phyloP scores from a whole-genome alignment of 2,329 filamentous ascomycete species.

The Penicillium frequentans region DNA sequence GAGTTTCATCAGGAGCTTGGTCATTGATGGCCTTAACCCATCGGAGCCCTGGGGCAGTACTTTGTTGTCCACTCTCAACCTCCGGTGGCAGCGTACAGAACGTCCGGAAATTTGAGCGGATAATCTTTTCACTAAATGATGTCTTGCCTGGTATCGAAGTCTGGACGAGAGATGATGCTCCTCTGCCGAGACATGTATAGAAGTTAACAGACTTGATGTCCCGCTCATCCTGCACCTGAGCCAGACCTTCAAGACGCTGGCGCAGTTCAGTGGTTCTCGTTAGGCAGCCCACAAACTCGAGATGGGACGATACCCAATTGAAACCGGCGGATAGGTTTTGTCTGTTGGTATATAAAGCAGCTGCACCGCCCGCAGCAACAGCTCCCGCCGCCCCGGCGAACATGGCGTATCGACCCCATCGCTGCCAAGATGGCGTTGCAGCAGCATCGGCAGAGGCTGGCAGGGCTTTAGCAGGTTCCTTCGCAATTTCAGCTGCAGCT shows the following conservation, averaged over 20 bases:
- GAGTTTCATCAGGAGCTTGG: conserved; percentile 72
- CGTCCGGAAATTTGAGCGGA: conserved; percentile 65
- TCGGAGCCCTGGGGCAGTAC: conserved; percentile 42
- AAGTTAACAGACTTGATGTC: conserved; percentile 79
- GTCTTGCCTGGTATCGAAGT: conserved; percentile 23
- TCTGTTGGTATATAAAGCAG: conserved; percentile 81
- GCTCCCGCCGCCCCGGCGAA: conserved; percentile 79
- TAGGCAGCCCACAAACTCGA: conserved; percentile 90
- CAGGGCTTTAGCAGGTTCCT: conserved; percentile 21
- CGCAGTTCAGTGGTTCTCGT: conserved; percentile 80
- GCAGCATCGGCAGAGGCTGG: conserved; percentile 45
- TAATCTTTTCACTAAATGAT: conserved; percentile 37
- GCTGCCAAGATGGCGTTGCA: conserved; percentile 62
- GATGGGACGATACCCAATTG: conserved; percentile 82
- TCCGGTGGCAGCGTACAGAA: conserved; percentile 80
- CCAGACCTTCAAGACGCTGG: conserved; percentile 68
- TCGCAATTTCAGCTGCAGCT: conserved; percentile 8
- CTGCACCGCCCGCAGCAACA: conserved; percentile 76
- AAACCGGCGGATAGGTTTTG: conserved; percentile 75
- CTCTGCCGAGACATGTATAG: conserved; percentile 78
- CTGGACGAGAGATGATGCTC: conserved; percentile 47
- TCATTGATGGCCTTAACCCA: conserved; percentile 79
- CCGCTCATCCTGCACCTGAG: conserved; percentile 63
- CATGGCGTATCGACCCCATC: conserved; percentile 83
- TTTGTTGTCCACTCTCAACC: conserved; percentile 32